Conservation (phyloP, 2,329 filamentous ascomycete genomes). For the Alternaria hordeiaustralica region DNA sequence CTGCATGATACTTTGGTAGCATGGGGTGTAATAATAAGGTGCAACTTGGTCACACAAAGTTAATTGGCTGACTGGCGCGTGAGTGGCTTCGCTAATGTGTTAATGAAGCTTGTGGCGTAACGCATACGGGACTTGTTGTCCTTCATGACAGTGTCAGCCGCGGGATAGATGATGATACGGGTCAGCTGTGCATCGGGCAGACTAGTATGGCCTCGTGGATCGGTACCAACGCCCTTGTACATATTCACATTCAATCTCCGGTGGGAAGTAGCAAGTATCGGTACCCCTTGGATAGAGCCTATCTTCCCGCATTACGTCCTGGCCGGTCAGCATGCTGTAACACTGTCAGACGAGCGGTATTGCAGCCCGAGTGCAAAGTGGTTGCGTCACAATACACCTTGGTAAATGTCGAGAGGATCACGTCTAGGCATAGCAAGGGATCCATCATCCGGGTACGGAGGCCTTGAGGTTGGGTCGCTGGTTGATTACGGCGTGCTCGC, state of each 20-base stretch:
- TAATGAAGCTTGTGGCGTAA: conserved; percentile 18
- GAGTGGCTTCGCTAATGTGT: conserved; percentile 12
- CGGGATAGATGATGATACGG: conserved; percentile 14
- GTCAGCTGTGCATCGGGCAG: conserved; percentile 29
- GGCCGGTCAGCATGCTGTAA: conserved; percentile 18
- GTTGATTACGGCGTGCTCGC: conserved; percentile 20
- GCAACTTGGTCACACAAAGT: conserved; percentile 22
- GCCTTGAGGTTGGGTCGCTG: conserved; percentile 32
- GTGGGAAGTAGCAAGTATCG: conserved; percentile 10
- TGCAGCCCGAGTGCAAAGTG: conserved; percentile 15
- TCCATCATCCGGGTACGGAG: conserved; percentile 33
- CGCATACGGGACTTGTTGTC: conserved; percentile 7
- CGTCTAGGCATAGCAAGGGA: conserved; percentile 28
- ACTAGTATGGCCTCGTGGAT: conserved; percentile 15
- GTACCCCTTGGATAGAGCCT: conserved; percentile 9
- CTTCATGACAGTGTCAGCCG: conserved; percentile 11
- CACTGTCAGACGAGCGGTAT: conserved; percentile 23
- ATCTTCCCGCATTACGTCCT: conserved; percentile 1
- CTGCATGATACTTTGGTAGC: conserved; percentile 23
- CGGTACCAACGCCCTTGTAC: conserved; percentile 20
- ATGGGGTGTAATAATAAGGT: conserved; percentile 19
- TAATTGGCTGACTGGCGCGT: conserved; percentile 13
- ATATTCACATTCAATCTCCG: conserved; percentile 13
- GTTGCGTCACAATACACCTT: conserved; percentile 37
- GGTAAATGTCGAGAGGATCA: conserved; percentile 28